These are phyloP conservation scores for Yamadazyma atlantica DNA, from an alignment of 1,139 yeast genomes.

Conservation along the genomic window DNA sequence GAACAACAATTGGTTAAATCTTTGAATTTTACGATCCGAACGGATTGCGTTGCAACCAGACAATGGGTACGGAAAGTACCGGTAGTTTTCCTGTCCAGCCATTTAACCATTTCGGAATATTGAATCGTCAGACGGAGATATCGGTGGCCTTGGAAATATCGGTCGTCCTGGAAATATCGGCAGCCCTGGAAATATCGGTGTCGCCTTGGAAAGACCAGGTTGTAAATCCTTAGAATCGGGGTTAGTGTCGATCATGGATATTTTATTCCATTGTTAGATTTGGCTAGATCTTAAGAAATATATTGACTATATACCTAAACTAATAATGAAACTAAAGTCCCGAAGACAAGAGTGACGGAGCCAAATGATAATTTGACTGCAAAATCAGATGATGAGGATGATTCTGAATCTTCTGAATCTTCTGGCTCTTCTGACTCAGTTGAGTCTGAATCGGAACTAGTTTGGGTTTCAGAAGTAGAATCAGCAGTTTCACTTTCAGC, in stretches of 20 bases:
- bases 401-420: constrained; percentile 17
- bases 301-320: constrained; percentile 4
- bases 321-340: constrained; percentile 11
- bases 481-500: constrained; percentile 3
- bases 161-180: background rate
- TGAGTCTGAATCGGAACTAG: constrained; percentile 7
- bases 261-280: too few species aligned
- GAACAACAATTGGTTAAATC: background rate
- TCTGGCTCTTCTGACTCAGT: constrained; percentile 5
- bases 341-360: constrained; percentile 9
- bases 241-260: too few species aligned
- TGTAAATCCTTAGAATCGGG: too few species aligned
- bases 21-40: too few species aligned
- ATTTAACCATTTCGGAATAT: too few species aligned
- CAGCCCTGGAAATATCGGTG: too few species aligned
- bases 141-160: background rate
- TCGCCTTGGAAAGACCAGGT: too few species aligned
- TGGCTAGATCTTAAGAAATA: too few species aligned
- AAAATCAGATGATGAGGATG: constrained; percentile 21
- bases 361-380: constrained; percentile 10
- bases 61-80: too few species aligned
- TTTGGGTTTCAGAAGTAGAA: constrained; percentile 5
- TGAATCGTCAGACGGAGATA: background rate
- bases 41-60: too few species aligned
- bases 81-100: too few species aligned